phyloP scores from a whole-genome alignment of 148 eudicot genomes.

The Rhododendron kiyosumense region DNA sequence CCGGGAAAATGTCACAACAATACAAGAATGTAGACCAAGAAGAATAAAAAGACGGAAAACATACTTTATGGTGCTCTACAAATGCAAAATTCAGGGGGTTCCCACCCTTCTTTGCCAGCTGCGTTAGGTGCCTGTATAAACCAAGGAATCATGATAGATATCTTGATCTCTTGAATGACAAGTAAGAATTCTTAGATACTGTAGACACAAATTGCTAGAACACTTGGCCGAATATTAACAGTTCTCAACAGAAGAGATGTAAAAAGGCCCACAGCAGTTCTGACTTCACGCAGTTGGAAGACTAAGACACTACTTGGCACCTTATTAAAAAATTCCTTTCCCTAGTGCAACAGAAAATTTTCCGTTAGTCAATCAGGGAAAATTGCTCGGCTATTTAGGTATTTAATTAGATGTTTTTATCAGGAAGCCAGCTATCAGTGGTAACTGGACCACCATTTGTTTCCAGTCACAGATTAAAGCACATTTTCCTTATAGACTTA shows the following conservation, averaged over 20 bases:
- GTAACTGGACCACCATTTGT: not conserved
- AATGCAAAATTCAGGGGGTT: slow-evolving; percentile 76
- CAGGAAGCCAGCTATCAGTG: not conserved
- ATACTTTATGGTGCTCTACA: slow-evolving; percentile 89
- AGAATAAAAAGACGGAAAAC: not conserved
- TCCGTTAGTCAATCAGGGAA: not conserved
- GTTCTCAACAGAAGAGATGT: not conserved
- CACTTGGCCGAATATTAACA: not conserved
- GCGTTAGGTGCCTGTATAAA: slow-evolving; percentile 69
- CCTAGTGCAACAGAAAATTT: not conserved
- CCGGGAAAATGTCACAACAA: not conserved
- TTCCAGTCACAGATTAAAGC: not conserved
- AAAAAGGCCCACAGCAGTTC: not conserved
- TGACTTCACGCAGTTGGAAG: not conserved
- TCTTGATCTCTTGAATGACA: not conserved
- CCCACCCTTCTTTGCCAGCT: slow-evolving; percentile 81
- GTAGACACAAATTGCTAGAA: not conserved
- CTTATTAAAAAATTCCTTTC: not conserved
- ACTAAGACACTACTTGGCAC: not conserved
- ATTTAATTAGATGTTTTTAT: not conserved
- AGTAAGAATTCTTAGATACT: not conserved
- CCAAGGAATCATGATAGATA: not conserved
- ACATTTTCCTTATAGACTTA: not conserved
- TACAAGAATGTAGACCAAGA: not conserved
- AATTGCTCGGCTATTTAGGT: not conserved